phyloP scores from a whole-genome alignment of 441 rosid species.

The Arabidopsis lyrata region DNA sequence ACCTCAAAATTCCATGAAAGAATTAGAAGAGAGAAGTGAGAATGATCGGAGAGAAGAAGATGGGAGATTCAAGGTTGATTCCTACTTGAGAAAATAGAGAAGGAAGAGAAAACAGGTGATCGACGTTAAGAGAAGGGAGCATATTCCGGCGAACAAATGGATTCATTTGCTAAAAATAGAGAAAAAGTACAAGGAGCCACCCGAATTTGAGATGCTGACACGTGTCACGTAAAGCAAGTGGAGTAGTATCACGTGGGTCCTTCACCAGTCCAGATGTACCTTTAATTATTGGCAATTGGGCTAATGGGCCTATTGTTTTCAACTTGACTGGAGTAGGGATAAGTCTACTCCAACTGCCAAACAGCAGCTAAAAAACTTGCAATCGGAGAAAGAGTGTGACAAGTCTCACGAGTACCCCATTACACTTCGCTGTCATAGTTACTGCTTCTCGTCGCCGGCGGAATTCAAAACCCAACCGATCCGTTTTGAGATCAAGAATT shows the following conservation, averaged over 20 bases:
- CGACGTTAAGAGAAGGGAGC: slow-evolving; percentile 29
- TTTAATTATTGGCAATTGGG: slow-evolving; percentile 13
- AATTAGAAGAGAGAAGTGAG: slow-evolving; percentile 10
- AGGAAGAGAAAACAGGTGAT: slow-evolving; percentile 25
- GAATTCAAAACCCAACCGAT: background rate
- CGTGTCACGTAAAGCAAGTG: slow-evolving; percentile 12
- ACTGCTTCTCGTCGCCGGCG: slow-evolving; percentile 9
- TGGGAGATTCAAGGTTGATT: slow-evolving; percentile 13
- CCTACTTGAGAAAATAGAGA: slow-evolving; percentile 2
- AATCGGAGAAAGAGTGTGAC: slow-evolving; percentile 39
- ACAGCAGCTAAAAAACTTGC: slow-evolving; percentile 20
- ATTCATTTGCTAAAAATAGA: slow-evolving; percentile 19
- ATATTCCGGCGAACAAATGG: slow-evolving; percentile 40
- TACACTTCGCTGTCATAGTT: slow-evolving; percentile 6
- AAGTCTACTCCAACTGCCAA: slow-evolving; percentile 29
- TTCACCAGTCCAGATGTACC: background rate
- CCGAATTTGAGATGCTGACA: slow-evolving; percentile 1
- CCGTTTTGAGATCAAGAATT: slow-evolving; percentile 14
- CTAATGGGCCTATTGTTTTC: slow-evolving; percentile 32
- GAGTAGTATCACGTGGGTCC: slow-evolving; percentile 23
- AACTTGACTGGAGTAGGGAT: slow-evolving; percentile 7
- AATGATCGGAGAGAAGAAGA: background rate
- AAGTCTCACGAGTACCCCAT: slow-evolving; percentile 12
- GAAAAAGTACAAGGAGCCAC: background rate
- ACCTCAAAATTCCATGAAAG: slow-evolving; percentile 29